Evolutionary conservation across 2,329 filamentous ascomycete species (phyloP).

Genomic region (Allantophomopsis lycopodina): DNA sequence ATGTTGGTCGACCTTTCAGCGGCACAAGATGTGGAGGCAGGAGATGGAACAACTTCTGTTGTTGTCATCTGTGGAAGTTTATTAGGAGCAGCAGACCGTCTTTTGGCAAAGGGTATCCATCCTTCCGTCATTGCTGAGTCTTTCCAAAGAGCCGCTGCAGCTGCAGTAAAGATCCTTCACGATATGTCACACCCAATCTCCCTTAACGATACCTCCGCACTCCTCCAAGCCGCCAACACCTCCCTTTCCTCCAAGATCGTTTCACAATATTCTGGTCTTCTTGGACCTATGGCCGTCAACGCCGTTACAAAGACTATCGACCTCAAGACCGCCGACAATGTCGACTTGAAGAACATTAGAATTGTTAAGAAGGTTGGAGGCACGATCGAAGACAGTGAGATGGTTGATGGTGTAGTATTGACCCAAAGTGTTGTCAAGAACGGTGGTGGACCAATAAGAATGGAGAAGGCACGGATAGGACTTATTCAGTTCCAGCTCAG

Average conservation of each 20-base stretch:
- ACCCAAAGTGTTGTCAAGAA: slow-evolving; percentile 90
- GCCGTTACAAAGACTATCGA: slow-evolving; percentile 94
- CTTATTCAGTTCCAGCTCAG: slow-evolving; percentile 98
- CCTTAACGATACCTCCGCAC: slow-evolving; percentile 73
- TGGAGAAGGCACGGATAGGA: slow-evolving; percentile 95
- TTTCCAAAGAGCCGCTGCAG: slow-evolving; percentile 86
- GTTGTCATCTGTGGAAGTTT: slow-evolving; percentile 96
- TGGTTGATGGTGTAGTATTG: slow-evolving; percentile 87
- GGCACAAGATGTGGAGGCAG: slow-evolving; percentile 95
- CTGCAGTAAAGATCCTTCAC: slow-evolving; percentile 80
- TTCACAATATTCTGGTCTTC: slow-evolving; percentile 85
- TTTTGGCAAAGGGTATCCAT: slow-evolving; percentile 89
- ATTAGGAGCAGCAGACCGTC: slow-evolving; percentile 80
- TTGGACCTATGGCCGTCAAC: slow-evolving; percentile 97
- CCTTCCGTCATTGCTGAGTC: slow-evolving; percentile 95
- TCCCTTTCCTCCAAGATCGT: slow-evolving; percentile 98
- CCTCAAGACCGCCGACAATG: slow-evolving; percentile 87
- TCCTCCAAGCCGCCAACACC: slow-evolving; percentile 93
- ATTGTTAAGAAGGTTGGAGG: slow-evolving; percentile 97
- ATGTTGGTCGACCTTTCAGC: slow-evolving; percentile 97
- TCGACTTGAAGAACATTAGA: slow-evolving; percentile 90
- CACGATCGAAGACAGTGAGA: slow-evolving; percentile 96
- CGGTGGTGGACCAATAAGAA: slow-evolving; percentile 76
- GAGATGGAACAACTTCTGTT: slow-evolving; percentile 95
- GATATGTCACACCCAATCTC: slow-evolving; percentile 93